These are phyloP conservation scores for Persicaria tinctoria DNA, from an alignment of 148 eudicot species.

Conservation along the genomic window DNA sequence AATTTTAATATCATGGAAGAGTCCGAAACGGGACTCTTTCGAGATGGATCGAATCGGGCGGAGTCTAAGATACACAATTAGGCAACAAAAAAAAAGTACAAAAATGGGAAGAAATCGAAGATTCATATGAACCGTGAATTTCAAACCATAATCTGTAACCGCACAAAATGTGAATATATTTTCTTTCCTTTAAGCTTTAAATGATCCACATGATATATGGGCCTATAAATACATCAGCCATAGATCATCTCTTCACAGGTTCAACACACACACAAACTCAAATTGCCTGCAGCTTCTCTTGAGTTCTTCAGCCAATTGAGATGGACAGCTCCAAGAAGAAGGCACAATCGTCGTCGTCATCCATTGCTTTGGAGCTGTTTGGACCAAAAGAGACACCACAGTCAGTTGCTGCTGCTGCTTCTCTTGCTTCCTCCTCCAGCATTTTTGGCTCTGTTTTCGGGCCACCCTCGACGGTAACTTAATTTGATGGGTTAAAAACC, in stretches of 20 bases:
- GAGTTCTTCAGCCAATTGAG: background rate
- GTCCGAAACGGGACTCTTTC: no score
- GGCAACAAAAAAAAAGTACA: no score
- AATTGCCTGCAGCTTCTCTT: background rate
- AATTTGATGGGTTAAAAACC: no score
- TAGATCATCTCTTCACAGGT: background rate
- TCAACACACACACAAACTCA: background rate
- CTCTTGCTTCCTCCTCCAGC: conserved; percentile 1
- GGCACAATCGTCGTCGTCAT: background rate
- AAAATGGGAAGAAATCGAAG: no score
- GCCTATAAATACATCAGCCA: conserved; percentile 5
- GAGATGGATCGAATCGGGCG: no score
- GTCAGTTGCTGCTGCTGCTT: background rate
- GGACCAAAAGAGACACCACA: conserved; percentile 10
- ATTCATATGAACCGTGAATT: no score
- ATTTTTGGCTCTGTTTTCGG: conserved; percentile 27
- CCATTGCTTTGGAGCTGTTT: conserved; percentile 11
- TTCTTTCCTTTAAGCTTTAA: no score
- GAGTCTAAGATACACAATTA: no score
- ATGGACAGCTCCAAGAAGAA: conserved; percentile 3
- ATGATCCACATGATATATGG: background rate
- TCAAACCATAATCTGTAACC: no score
- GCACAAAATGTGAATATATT: no score
- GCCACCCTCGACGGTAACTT: conserved; percentile 9
- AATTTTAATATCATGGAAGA: no score